Percentiles rank a stretch among this genome's conserved stretches.
These are phyloP conservation scores for Yamagishiella unicocca DNA, from an alignment of 139 green algal species.

Conservation along the genomic window DNA sequence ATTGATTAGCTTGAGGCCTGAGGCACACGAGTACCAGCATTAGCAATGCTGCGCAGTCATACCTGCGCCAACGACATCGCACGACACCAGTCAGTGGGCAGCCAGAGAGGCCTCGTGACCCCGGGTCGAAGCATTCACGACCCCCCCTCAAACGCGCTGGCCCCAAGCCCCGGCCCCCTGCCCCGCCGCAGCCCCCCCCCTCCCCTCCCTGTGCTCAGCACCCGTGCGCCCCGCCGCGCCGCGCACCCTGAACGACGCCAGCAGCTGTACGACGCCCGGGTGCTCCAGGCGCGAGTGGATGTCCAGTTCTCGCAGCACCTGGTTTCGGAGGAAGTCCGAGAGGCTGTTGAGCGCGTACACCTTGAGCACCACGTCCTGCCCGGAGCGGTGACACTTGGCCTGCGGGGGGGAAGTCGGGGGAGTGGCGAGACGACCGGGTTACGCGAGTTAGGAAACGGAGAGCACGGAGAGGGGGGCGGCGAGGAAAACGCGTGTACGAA, in stretches of 20 bases:
- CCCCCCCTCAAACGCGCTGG: background rate
- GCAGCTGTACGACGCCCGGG: constrained; percentile 55
- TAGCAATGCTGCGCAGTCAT: background rate
- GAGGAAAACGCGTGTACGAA: background rate
- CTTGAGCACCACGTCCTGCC: constrained; percentile 53
- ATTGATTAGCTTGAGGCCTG: background rate
- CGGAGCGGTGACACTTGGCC: constrained; percentile 13
- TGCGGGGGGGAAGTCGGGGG: background rate
- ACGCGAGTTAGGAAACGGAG: no score
- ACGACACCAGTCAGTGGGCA: background rate
- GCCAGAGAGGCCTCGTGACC: background rate
- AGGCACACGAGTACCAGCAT: no score
- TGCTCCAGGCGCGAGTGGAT: constrained; percentile 60
- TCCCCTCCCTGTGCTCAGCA: background rate
- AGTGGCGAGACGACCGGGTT: background rate
- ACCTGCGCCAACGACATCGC: background rate
- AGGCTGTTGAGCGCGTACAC: constrained; percentile 48
- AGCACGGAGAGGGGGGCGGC: no score
- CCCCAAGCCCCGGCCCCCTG: background rate
- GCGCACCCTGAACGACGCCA: constrained; percentile 51
- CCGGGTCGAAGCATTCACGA: background rate
- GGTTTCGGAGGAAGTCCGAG: constrained; percentile 50
- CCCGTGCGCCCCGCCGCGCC: background rate
- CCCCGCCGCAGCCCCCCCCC: background rate
- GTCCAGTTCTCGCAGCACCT: constrained; percentile 56